Evolutionary conservation across 768 basidiomycete species (phyloP), one percentile per base, ranked within the genome.

Genomic region (Tubosaeta sp.): DNA sequence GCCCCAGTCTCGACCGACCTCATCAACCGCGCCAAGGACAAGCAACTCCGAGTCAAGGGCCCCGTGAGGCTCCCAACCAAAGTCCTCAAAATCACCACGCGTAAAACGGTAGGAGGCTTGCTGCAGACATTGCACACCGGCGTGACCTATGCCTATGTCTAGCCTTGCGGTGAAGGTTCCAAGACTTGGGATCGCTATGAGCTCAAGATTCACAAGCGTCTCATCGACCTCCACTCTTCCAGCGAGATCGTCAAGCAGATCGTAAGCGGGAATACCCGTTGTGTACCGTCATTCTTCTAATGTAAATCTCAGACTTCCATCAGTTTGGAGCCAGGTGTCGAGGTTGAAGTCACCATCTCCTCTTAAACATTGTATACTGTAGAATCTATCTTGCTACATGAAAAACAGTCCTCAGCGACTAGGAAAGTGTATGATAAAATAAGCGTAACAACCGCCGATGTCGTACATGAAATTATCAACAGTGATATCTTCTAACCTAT

Each of bases 101-200:
- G 97, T 69, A 99, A 99, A 75, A 95, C 97, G 59, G 94, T 94
- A 56, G 60, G 90, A 79, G 9, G 27, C 12, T 17, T 6, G 27
- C 22, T 14, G 11, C n/a, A 0, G 22, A 3, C 22, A 9, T 32
- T 11, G 54, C 32, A 16, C 7, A 5, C 14, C 29, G 4, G 4
- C 14, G 49, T 50, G 34, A 25, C 56, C 46, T 35, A 52, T 43
- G 41, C 1, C 16, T 44, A 19, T 4, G 22, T 38, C 9, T 64
- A 97, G 91, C 91, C 97, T 74, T 98, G 97, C 69, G 97, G 97
- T 91, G 97, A 98, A 76, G 97, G 97, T 80, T 97, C 97, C 64
- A 99, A 99, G 86, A 99, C 97, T 70, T 99, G 97, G 97, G 97
- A 99, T 76, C 86, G 91, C 65, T 98, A 94, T 76, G 95, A 99